Evolutionary conservation across 176 grass and related monocot genomes (phyloP).

Genomic region (Puya raimondii): DNA sequence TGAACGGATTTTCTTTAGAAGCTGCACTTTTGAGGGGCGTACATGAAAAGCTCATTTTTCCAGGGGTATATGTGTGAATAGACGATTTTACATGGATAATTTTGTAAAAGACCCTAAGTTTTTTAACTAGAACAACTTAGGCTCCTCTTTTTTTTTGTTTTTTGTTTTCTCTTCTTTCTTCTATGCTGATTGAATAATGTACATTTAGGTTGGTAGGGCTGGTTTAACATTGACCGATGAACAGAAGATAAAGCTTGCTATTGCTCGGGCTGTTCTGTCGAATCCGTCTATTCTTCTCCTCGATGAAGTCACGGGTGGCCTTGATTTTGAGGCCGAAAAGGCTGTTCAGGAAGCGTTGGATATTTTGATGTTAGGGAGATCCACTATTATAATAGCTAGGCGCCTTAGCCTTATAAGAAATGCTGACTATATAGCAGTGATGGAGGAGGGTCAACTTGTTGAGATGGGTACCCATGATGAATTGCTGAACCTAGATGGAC

Average conservation of each 20-base stretch:
- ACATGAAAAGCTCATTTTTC: too few relatives aligned
- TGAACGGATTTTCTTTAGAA: too few relatives aligned
- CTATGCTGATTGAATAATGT: constrained; percentile 18
- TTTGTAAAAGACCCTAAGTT: background rate
- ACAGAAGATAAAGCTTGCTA: constrained; percentile 98
- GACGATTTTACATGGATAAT: too few relatives aligned
- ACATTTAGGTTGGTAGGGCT: constrained; percentile 73
- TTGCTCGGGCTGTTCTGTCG: constrained; percentile 92
- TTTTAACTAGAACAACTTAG: constrained; percentile 17
- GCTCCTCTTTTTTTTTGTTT: background rate
- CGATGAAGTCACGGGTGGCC: constrained; percentile 94
- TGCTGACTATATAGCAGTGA: constrained; percentile 97
- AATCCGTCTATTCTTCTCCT: constrained; percentile 94
- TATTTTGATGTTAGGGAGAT: constrained; percentile 99
- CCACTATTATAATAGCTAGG: constrained; percentile 99
- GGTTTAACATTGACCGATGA: constrained; percentile 83
- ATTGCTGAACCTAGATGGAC: constrained; percentile 78
- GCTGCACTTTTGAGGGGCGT: too few relatives aligned
- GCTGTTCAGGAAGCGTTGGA: constrained; percentile 92
- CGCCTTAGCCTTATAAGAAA: constrained; percentile 91
- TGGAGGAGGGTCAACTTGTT: constrained; percentile 98
- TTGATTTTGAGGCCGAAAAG: constrained; percentile 99
- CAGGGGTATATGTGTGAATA: too few relatives aligned
- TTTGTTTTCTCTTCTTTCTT: constrained; percentile 27
- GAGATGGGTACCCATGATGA: constrained; percentile 99